Conservation (phyloP, 768 basidiomycete species). For the Russula sp. region DNA sequence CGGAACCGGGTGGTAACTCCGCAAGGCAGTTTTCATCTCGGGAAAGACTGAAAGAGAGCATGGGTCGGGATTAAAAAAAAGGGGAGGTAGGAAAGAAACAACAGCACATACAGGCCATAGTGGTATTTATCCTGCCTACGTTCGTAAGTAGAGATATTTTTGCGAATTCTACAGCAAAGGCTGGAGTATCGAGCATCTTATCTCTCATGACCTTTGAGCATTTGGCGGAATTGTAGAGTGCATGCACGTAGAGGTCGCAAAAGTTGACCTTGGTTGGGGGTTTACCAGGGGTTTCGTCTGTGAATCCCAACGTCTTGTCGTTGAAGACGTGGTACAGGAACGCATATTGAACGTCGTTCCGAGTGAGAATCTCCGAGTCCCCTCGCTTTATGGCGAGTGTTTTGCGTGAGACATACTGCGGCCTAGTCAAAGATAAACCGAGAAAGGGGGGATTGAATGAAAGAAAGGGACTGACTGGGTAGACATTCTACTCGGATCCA, state of each 20-base stretch:
- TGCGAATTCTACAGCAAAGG: conserved; percentile 73
- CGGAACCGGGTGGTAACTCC: conserved; percentile 90
- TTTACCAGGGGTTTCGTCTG: conserved; percentile 52
- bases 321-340: conserved; percentile 77
- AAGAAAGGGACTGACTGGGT: conserved; percentile 28
- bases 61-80: conserved; percentile 20
- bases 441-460: conserved; percentile 48
- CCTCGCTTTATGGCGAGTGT: conserved; percentile 77
- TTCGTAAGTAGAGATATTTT: conserved; percentile 86
- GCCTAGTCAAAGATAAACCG: conserved; percentile 47
- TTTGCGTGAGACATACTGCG: conserved; percentile 46
- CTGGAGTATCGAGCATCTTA: conserved; percentile 80
- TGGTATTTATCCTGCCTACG: conserved; percentile 89
- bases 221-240: conserved; percentile 74
- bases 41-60: conserved; percentile 63
- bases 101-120: conserved; percentile 70
- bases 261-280: conserved; percentile 61
- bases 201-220: conserved; percentile 86
- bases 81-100: conserved; percentile 1
- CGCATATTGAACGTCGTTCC: conserved; percentile 85
- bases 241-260: conserved; percentile 78
- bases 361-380: conserved; percentile 79
- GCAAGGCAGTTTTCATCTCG: conserved; percentile 87
- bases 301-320: conserved; percentile 66
- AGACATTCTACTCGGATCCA: conserved; percentile 26